These are phyloP conservation scores for Exophiala lecanii-corni DNA, from an alignment of 2,329 filamentous ascomycete species.

Conservation along the genomic window DNA sequence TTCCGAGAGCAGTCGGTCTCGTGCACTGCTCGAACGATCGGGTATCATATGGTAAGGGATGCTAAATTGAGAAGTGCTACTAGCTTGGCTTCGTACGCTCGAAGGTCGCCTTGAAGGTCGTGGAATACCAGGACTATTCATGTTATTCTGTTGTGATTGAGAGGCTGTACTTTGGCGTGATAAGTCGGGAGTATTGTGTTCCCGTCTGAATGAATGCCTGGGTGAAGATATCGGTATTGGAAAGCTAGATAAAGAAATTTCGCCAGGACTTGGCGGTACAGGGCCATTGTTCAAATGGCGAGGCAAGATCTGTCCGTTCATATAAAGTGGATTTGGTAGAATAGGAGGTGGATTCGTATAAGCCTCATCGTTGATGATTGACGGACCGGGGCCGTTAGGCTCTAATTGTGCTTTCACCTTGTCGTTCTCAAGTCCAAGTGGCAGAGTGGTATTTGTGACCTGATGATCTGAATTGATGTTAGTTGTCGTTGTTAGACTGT, in stretches of 20 bases:
- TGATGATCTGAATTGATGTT: neutral
- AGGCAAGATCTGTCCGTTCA: conserved; percentile 7
- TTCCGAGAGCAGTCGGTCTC: conserved; percentile 19
- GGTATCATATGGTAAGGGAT: conserved; percentile 25
- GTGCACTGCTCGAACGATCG: conserved; percentile 22
- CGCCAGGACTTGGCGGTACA: conserved; percentile 20
- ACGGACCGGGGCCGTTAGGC: conserved; percentile 18
- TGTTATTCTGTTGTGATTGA: conserved; percentile 10
- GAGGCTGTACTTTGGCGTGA: conserved; percentile 1
- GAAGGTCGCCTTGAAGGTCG: conserved; percentile 13
- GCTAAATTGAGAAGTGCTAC: conserved; percentile 19
- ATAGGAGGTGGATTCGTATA: conserved; percentile 8
- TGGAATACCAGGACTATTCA: conserved; percentile 1
- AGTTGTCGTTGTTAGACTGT: conserved; percentile 12
- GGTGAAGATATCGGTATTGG: conserved; percentile 20
- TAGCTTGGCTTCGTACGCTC: conserved; percentile 16
- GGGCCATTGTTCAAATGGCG: conserved; percentile 5
- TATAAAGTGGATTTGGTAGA: conserved; percentile 10
- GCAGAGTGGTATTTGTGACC: neutral
- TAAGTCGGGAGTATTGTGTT: conserved; percentile 1
- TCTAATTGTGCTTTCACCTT: conserved; percentile 5
- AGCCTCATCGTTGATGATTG: conserved; percentile 9
- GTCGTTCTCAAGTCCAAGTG: no score
- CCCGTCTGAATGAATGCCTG: conserved; percentile 5
- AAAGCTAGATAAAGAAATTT: conserved; percentile 21